Conservation (phyloP, 2,329 filamentous ascomycete genomes). For the Aspergillus flavus region DNA sequence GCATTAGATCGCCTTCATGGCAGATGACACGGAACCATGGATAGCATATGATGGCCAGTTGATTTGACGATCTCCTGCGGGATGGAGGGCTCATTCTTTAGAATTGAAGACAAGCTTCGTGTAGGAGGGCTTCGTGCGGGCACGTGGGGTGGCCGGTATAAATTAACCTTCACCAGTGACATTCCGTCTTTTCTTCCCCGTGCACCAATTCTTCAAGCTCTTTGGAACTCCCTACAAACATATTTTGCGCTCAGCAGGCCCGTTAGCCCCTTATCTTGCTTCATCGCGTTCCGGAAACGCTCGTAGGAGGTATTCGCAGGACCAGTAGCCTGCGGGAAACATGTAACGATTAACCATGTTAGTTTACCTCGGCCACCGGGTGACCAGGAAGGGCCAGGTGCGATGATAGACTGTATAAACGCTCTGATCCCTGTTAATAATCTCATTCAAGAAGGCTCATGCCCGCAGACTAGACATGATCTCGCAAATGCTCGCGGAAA, state of each 20-base stretch:
- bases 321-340: neutral
- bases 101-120: neutral
- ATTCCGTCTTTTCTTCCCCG: conserved; percentile 10
- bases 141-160: conserved; percentile 11
- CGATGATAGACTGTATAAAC: neutral
- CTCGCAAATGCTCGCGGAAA: neutral
- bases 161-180: conserved; percentile 6
- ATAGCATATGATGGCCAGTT: neutral
- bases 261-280: neutral
- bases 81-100: neutral
- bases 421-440: neutral
- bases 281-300: neutral
- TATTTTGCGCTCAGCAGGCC: neutral
- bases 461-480: neutral
- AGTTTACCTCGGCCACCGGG: neutral
- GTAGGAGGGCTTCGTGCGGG: conserved; percentile 6
- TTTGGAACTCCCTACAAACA: conserved; percentile 5
- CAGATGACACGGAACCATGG: neutral
- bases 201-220: conserved; percentile 11
- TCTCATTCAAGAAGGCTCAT: neutral
- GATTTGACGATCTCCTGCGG: conserved; percentile 11
- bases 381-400: neutral
- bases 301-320: neutral
- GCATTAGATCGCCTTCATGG: neutral
- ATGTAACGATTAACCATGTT: neutral